Evolutionary conservation across 805 yeast genomes (phyloP).

Genomic region (Starmerella floricola): DNA sequence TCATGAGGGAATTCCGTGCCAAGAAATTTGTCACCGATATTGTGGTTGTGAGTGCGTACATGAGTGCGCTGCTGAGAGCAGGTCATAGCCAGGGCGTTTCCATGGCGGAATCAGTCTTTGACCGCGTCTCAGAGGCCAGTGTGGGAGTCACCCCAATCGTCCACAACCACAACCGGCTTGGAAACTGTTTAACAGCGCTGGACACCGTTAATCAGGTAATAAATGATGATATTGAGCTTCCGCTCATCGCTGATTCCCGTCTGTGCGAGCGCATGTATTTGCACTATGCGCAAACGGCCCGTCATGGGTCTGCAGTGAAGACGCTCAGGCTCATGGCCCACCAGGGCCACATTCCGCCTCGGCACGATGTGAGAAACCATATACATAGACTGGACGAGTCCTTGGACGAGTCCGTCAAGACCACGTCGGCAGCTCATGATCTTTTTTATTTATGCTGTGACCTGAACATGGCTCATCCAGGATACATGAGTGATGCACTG

Average conservation of each 20-base stretch:
- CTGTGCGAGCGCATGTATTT: conserved; percentile 2
- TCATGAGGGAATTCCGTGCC: conserved; percentile 17
- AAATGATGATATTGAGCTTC: background rate
- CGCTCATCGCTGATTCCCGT: conserved; percentile 7
- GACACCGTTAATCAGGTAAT: conserved; percentile 8
- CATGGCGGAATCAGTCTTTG: conserved; percentile 23
- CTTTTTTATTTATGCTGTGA: conserved; percentile 16
- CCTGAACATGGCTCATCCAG: conserved; percentile 9
- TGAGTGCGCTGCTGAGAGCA: conserved; percentile 19
- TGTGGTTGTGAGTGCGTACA: conserved; percentile 20
- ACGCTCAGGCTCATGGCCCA: conserved; percentile 13
- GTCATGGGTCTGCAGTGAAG: conserved; percentile 9
- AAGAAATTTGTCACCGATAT: conserved; percentile 24
- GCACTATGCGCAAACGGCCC: conserved; percentile 3
- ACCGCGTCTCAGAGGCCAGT: conserved; percentile 2
- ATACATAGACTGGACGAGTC: background rate
- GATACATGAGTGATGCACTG: conserved; percentile 10
- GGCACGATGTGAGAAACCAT: conserved; percentile 1
- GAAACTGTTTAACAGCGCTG: conserved; percentile 8
- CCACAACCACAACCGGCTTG: conserved; percentile 1
- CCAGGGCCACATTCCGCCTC: conserved; percentile 5
- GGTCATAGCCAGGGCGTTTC: conserved; percentile 16
- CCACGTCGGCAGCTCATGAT: background rate
- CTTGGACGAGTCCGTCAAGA: background rate
- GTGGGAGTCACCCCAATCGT: background rate